Evolutionary conservation across 129 eudicot species (phyloP), one percentile per base, ranked within the genome.

Genomic region (Saposhnikovia divaricata): DNA sequence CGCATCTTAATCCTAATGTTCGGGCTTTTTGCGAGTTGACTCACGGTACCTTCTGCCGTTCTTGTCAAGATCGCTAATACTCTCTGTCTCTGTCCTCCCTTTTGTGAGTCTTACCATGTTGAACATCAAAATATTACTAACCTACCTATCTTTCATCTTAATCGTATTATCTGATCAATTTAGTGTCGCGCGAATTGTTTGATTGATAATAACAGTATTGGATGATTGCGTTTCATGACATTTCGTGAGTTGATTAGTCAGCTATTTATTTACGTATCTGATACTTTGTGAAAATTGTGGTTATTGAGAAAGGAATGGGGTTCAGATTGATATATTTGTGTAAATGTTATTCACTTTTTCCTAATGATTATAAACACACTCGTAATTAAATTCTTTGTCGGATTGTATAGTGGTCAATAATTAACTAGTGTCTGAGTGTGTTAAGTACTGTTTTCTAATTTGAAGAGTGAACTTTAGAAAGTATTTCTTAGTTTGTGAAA

Each of bases 31-130:
- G 93, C 89, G 97, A 89, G 93, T 89, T 93, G 88, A 89, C 90
- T 81, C 88, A 91, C 77, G 98, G 98, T 93, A 93, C 93, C 98
- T 91, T 93, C 90, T 84, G 92, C 98, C 97, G 97, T 83, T 79
- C 98, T 93, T 93, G 98, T 93, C 98, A 80, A 92, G 98, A 93
- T 93, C 98, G 98, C 97, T 93, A 91, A 82, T 87, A 68, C n/a
- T n/a, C n/a, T n/a, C n/a, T n/a, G n/a, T n/a, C 78, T 87, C 76
- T 82, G 47, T 44, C 10, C 0, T 7, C 46, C 45, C 12, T 83
- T 81, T 92, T 77, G 96, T 93, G 98, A 90, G 96, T 90, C 82
- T 89, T 85, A 59, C 84, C 85, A 21, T 43, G 47, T n/a, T n/a
- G n/a, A n/a, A n/a, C n/a, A n/a, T n/a, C n/a, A n/a, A n/a, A 31